Evolutionary conservation across 2,329 filamentous ascomycete genomes (phyloP), one percentile per base, ranked within the genome.

Genomic region (Passalora sequoiae): DNA sequence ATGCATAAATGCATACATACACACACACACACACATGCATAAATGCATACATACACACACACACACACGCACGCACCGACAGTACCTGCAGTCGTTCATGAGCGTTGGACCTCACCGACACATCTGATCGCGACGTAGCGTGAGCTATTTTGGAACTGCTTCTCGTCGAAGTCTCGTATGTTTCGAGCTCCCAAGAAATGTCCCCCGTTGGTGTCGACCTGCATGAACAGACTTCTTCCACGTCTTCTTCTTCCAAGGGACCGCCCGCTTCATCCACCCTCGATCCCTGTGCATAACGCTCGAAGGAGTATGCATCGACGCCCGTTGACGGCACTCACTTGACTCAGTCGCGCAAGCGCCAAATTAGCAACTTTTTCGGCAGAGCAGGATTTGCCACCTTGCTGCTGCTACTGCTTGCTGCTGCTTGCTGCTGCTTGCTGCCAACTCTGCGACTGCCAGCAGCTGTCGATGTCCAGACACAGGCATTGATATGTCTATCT

Each of bases 261-360:
- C 38, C 24, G 13, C 7, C 38, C 38, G 36, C 25, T 28, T 24
- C 20, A 24, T 20, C 38, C 38, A 29, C 43, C 20, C 39, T 4
- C 4, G 13, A 42, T 46, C 44, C 39, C 44, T 47, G 39, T 24
- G 39, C 22, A 39, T 47, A 43, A 7, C 21, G 29, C 20, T 35
- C 27, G 33, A 43, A 29, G 24, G 16, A 27, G 40, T 33, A 43
- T 21, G 17, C 31, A 42, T 42, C 40, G 40, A 36, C 40, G 36
- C 31, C 7, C 9, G 10, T 28, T 28, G 25, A 4, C 36, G 21
- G 13, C 15, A 19, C 35, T 20, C 4, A 4, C 37, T 28, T 21
- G 20, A n/a, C 22, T 17, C 29, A n/a, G 29, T 16, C 3, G 15
- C 31, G 4, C 6, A 27, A 27, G 24, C 24, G 24, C 12, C 24